These are phyloP conservation scores for Alternaria ventricosa DNA, from an alignment of 2,329 filamentous ascomycete genomes.

Conservation along the genomic window DNA sequence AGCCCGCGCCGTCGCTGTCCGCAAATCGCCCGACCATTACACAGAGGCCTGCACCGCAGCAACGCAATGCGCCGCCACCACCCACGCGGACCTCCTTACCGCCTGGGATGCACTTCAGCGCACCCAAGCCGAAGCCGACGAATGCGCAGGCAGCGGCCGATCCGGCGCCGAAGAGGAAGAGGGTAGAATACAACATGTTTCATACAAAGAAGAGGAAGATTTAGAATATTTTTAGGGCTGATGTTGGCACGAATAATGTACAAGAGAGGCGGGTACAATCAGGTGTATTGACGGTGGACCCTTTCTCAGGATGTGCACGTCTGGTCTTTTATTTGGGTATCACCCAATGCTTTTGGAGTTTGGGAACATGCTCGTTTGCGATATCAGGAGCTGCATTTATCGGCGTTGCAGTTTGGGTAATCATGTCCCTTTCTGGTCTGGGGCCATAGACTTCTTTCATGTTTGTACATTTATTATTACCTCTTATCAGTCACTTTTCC, in stretches of 20 bases:
- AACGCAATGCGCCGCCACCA: slow-evolving; percentile 14
- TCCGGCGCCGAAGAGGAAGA: slow-evolving; percentile 22
- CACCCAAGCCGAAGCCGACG: slow-evolving; percentile 29
- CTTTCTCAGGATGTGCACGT: not conserved
- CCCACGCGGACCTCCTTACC: slow-evolving; percentile 34
- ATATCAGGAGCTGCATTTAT: not conserved
- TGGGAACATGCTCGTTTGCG: not conserved
- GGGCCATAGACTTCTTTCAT: not conserved
- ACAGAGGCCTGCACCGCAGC: slow-evolving; percentile 25
- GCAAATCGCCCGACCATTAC: slow-evolving; percentile 29
- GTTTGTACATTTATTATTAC: not conserved
- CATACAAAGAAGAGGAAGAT: slow-evolving; percentile 23
- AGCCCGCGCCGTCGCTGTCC: slow-evolving; percentile 9
- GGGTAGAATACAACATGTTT: slow-evolving; percentile 29
- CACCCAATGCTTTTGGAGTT: not conserved
- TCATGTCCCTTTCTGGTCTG: not conserved
- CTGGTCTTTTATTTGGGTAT: not conserved
- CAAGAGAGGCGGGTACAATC: not conserved
- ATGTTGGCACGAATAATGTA: not conserved
- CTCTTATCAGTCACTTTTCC: not conserved
- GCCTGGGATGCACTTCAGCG: slow-evolving; percentile 37
- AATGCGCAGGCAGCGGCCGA: slow-evolving; percentile 15
- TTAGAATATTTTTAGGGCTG: not conserved
- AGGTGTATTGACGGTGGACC: not conserved
- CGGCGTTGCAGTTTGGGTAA: not conserved